These are phyloP conservation scores for Aspergillus leporis DNA, from an alignment of 495 filamentous ascomycete species.

Conservation along the genomic window DNA sequence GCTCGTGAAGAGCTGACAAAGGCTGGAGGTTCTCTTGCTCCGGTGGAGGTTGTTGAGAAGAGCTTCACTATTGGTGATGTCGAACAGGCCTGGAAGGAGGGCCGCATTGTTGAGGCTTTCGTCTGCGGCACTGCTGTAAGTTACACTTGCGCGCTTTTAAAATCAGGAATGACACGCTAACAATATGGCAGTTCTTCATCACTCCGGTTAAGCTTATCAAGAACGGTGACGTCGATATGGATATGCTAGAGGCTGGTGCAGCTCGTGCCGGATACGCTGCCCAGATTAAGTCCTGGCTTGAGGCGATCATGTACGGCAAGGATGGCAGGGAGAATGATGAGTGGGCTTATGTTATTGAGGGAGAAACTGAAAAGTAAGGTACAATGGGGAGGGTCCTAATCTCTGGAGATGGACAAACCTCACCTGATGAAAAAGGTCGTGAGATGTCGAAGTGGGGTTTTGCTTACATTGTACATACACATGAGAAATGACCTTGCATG, in stretches of 20 bases:
- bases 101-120: conserved; percentile 80
- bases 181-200: conserved; percentile 68
- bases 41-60: conserved; percentile 73
- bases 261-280: conserved; percentile 66
- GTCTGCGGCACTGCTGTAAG: conserved; percentile 83
- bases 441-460: not conserved
- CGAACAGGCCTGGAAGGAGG: conserved; percentile 69
- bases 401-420: not conserved
- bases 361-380: conserved; percentile 44
- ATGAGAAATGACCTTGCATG: not conserved
- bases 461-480: conserved; percentile 3
- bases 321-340: conserved; percentile 74
- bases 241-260: conserved; percentile 60
- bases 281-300: conserved; percentile 74
- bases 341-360: conserved; percentile 75
- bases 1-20: conserved; percentile 59
- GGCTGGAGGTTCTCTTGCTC: conserved; percentile 44
- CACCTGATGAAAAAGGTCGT: not conserved
- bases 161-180: conserved; percentile 3
- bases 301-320: conserved; percentile 84
- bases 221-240: conserved; percentile 67
- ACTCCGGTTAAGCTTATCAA: conserved; percentile 71
- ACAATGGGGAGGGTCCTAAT: not conserved
- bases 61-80: conserved; percentile 81
- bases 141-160: conserved; percentile 11